phyloP scores from a whole-genome alignment of 306 rosid species.

The Betula pendula region DNA sequence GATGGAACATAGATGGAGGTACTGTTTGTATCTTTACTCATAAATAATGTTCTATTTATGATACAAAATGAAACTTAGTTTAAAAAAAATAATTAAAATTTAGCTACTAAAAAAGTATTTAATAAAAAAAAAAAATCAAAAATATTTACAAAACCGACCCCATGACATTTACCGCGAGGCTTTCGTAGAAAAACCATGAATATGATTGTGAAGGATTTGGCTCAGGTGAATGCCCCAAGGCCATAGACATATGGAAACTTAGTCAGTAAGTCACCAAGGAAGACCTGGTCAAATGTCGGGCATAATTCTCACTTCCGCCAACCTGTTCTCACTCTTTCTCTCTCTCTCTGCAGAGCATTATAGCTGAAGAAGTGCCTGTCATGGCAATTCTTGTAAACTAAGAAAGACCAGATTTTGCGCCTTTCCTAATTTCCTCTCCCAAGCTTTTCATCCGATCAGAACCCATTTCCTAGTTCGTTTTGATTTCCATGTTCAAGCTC shows the following conservation, averaged over 20 bases:
- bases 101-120: too few relatives aligned
- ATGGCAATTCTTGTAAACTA: background rate
- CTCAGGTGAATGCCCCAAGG: too few relatives aligned
- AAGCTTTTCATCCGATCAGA: background rate
- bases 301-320: background rate
- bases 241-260: slow-evolving; percentile 28
- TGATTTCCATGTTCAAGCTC: background rate
- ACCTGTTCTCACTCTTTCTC: background rate
- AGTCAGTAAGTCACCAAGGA: slow-evolving; percentile 21
- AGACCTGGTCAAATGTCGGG: background rate
- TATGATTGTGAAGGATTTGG: too few relatives aligned
- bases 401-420: background rate
- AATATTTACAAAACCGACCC: too few relatives aligned
- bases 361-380: background rate
- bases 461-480: slow-evolving; percentile 1
- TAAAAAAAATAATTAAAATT: too few relatives aligned
- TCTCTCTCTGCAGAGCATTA: background rate
- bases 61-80: too few relatives aligned
- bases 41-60: too few relatives aligned
- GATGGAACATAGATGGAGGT: too few relatives aligned
- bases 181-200: too few relatives aligned
- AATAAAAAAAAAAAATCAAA: too few relatives aligned
- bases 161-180: too few relatives aligned
- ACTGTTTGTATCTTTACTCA: too few relatives aligned
- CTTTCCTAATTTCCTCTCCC: background rate